Base-by-base conservation (phyloP, 495 filamentous ascomycete genomes). In the Neurospora cerealis region DNA sequence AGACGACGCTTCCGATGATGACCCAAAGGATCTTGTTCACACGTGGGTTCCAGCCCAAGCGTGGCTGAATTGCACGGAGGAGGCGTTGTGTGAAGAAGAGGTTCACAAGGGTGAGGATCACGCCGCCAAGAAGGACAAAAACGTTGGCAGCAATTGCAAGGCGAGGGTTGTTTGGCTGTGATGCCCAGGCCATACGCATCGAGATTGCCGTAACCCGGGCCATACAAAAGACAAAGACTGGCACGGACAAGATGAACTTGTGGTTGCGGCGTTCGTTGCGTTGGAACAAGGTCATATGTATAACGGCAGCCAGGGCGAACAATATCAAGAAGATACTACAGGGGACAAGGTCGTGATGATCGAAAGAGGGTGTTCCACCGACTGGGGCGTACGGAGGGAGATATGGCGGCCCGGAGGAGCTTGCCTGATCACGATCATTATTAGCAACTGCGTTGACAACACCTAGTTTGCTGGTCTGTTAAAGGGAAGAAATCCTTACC, bases 81-180 rank as follows among this genome's bases (percentile, higher is more conserved):
- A 96, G 88, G 34, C 95, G 89, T 80, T 94, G 91, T 0, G 90
- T 82, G 77, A 93, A 92, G 72, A 96, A 83, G 24, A 97, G 81
- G 80, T 97, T 96, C 78, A 95, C 80, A 72, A 96, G 80, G 80
- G 91, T 95, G 32, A 97, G 79, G 8, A 97, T 78, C 37, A 97
- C 75, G 32, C 93, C 88, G 39, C 94, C 95, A 1, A 91, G 91
- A 17, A 88, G 85, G 54, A 93, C 88, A 72, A 97, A 89, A 77
- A 97, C 86, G 62, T 87, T 83, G 1, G 94, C 89, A 0, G 93
- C 91, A 66, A 97, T 91, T 4, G 87, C 90, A 13, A 95, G 69
- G 46, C 73, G 77, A 46, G 88, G 73, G 74, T 90, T 85, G 19
- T 32, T 73, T 0, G 78, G 83, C 66, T 85, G 72, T 42, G 75